Evolutionary conservation across 176 grass and related monocot species (phyloP).

Genomic region (Cenchrus purpureus): DNA sequence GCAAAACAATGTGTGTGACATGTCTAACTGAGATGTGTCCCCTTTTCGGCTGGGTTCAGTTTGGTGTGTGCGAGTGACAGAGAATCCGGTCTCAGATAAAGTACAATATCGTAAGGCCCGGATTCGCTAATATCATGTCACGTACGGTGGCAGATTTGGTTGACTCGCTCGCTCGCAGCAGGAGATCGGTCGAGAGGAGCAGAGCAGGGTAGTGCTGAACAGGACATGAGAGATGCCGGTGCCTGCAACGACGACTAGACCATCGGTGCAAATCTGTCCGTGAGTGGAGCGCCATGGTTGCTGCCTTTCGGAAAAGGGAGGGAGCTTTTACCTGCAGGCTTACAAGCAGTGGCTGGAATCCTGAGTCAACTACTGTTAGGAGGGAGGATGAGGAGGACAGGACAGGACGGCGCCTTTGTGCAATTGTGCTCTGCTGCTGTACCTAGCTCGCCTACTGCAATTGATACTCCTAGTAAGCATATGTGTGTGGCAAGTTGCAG

Average conservation of each 20-base stretch:
- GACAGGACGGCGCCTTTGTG: not conserved
- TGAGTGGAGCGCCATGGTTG: not conserved
- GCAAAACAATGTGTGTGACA: constrained; percentile 38
- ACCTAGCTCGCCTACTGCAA: not conserved
- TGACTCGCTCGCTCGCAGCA: not conserved
- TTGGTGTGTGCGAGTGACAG: constrained; percentile 41
- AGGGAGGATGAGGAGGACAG: not conserved
- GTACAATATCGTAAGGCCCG: constrained; percentile 29
- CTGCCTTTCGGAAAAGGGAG: not conserved
- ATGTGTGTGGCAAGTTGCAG: not conserved
- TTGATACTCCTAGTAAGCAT: not conserved
- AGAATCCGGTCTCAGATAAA: constrained; percentile 53
- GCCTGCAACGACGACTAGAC: not conserved
- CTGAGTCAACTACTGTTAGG: constrained; percentile 25
- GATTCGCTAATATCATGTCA: constrained; percentile 49
- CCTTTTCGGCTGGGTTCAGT: constrained; percentile 36
- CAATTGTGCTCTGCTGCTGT: not conserved
- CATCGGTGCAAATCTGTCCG: not conserved
- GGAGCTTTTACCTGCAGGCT: not conserved
- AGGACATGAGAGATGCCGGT: not conserved
- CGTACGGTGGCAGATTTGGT: constrained; percentile 27
- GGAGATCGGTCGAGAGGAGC: not conserved
- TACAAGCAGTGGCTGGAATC: constrained; percentile 26
- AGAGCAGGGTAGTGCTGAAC: not conserved
- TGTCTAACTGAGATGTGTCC: constrained; percentile 37